Base-by-base conservation (phyloP, 2,329 filamentous ascomycete species). In the Colletotrichum noveboracense region DNA sequence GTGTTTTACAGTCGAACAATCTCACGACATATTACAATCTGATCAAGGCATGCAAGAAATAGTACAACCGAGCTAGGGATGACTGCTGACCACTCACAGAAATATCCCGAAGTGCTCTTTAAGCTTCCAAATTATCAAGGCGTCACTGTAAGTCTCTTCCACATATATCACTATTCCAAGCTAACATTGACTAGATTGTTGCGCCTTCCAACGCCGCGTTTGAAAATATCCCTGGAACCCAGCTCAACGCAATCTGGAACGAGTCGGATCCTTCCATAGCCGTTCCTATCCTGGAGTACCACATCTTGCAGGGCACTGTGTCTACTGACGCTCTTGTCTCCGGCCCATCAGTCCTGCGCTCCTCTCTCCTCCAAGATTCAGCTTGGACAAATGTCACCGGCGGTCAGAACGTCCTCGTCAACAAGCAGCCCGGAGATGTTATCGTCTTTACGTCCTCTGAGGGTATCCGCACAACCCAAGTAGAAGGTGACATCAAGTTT, bases 201-300 rank as follows among this genome's bases (percentile, higher is more conserved):
- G 91, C 89, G 0, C 92, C 92, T 10, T 89, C 85, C 75, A 90
- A 92, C 78, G 84, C 85, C 3, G 91, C 91, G 18, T 92, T 93
- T 83, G 84, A 88, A 21, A 86, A 87, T 68, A 90, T 92, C 66
- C 86, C 87, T 12, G 89, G 87, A 77, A 88, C 87, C n/a, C 85
- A 87, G 12, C 83, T 91, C 48, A 84, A 85, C 30, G 86, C 86
- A 66, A 79, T 89, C n/a, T 88, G 86, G 81, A 82, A 86, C 10
- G 80, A 85, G 10, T 84, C 90, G 7, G 82, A 89, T 78, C 80
- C 83, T 66, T 83, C 84, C 52, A 84, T 90, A 10, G 84, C 87
- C 5, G 82, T 86, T n/a, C 82, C 83, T 38, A 86, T 93, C 36
- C 86, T 94, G 7, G 84, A 88, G 66, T 94, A 94, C 82, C 92